A percentile compares a stretch with the other conserved stretches of the same genome.
phyloP scores from a whole-genome alignment of 1,139 yeast species.

The Pichia sp. region DNA sequence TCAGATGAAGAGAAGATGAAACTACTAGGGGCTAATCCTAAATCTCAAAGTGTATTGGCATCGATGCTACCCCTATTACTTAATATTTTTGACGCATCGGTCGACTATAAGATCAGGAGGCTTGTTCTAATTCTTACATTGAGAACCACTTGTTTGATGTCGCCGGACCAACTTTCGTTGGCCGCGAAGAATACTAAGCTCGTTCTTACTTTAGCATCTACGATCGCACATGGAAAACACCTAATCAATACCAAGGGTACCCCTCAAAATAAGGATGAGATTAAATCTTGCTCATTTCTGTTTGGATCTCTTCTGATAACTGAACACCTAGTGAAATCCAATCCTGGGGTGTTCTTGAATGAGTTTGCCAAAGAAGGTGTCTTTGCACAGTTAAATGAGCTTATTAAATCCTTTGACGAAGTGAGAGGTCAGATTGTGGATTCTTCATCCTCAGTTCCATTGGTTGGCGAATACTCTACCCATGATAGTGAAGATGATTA shows the following conservation, averaged over 20 bases:
- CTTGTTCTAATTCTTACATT: conserved; percentile 50
- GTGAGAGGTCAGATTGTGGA: too few relatives aligned
- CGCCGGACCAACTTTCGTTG: conserved; percentile 16
- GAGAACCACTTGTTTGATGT: conserved; percentile 39
- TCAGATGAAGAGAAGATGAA: too few relatives aligned
- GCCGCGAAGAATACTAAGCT: conserved; percentile 27
- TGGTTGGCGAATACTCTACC: too few relatives aligned
- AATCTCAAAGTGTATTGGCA: too few relatives aligned
- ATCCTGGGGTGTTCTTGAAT: conserved; percentile 37
- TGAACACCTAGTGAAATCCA: conserved; percentile 36
- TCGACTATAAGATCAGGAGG: conserved; percentile 60
- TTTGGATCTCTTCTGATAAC: conserved; percentile 50
- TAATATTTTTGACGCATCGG: conserved; percentile 68
- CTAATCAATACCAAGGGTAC: conserved; percentile 13
- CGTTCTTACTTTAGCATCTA: conserved; percentile 53
- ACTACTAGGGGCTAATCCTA: too few relatives aligned
- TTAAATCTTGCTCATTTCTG: conserved; percentile 35
- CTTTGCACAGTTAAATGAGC: conserved; percentile 40
- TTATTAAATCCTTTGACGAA: too few relatives aligned
- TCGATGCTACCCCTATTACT: conserved; percentile 55
- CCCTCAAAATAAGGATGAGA: conserved; percentile 3
- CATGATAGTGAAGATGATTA: conserved; percentile 5
- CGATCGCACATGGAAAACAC: conserved; percentile 54
- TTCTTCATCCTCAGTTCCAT: too few relatives aligned
- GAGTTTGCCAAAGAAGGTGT: conserved; percentile 70